A percentile compares a stretch with the other conserved stretches of the same genome.
These are phyloP conservation scores for Yamadazyma phyllophila DNA, from an alignment of 805 yeast species.

Conservation along the genomic window DNA sequence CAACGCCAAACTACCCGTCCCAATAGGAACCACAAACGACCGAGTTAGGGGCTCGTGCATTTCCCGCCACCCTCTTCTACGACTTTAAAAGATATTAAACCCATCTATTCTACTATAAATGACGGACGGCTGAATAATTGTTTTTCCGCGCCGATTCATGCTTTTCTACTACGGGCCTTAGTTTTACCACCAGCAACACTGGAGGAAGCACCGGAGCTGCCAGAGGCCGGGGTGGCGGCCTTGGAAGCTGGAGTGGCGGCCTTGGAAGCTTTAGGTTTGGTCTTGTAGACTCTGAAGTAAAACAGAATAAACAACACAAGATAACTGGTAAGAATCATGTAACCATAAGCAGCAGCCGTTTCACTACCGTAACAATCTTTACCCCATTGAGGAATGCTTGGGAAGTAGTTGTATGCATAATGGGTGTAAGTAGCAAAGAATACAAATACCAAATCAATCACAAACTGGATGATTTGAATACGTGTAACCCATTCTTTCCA, in stretches of 20 bases:
- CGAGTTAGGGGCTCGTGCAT: too few species aligned
- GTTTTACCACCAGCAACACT: neutral
- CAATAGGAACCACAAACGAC: too few species aligned
- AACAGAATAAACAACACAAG: conserved; percentile 87
- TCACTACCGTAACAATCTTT: conserved; percentile 84
- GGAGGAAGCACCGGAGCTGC: conserved; percentile 3
- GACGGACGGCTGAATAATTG: neutral
- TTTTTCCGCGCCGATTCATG: conserved; percentile 1
- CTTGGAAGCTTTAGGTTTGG: conserved; percentile 35
- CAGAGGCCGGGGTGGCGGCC: neutral
- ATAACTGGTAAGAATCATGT: conserved; percentile 82
- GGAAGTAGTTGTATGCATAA: conserved; percentile 69
- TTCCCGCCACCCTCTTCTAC: too few species aligned
- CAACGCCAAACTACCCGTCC: too few species aligned
- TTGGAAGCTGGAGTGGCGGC: neutral
- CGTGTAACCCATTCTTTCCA: conserved; percentile 99
- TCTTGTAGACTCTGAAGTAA: conserved; percentile 78
- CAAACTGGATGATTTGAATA: conserved; percentile 90
- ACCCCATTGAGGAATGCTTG: conserved; percentile 64
- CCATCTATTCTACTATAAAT: neutral
- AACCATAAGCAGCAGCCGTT: conserved; percentile 90
- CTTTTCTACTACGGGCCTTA: conserved; percentile 7
- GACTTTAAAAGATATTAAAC: neutral
- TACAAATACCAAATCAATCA: conserved; percentile 84
- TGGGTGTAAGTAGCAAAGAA: conserved; percentile 93